phyloP scores from a whole-genome alignment of 345 rosid species.

The Salix brachista region DNA sequence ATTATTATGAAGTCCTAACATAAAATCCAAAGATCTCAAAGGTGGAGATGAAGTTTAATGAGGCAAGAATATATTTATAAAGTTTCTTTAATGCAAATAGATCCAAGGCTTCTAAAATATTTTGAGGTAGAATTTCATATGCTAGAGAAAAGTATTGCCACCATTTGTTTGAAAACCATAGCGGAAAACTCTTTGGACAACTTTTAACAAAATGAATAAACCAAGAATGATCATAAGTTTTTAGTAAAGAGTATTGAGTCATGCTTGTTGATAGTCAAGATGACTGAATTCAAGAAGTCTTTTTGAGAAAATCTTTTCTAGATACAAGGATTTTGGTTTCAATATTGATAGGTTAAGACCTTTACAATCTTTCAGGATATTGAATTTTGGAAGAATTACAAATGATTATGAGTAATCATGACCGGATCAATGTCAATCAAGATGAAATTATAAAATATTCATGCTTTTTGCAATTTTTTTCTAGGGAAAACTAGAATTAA shows the following conservation, averaged over 20 bases:
- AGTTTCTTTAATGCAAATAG: background rate
- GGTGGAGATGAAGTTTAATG: background rate
- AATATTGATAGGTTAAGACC: too few species aligned
- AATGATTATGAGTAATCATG: background rate
- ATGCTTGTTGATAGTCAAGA: too few species aligned
- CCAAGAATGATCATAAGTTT: background rate
- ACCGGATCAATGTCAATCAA: accelerated
- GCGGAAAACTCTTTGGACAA: too few species aligned
- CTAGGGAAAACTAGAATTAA: too few species aligned
- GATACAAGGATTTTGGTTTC: too few species aligned
- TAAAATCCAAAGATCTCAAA: background rate
- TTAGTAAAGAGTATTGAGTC: too few species aligned
- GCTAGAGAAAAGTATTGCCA: background rate
- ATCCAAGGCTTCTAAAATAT: background rate
- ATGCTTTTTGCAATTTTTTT: too few species aligned
- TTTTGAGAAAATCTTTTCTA: too few species aligned
- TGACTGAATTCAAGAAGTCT: background rate
- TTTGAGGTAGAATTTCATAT: background rate
- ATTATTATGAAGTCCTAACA: background rate
- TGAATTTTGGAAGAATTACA: accelerated
- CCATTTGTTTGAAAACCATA: too few species aligned
- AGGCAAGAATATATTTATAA: background rate
- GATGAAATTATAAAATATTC: background rate
- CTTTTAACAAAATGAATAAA: too few species aligned
- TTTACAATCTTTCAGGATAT: too few species aligned